Evolutionary conservation across 2,329 filamentous ascomycete genomes (phyloP), one percentile per base, ranked within the genome.

Genomic region (Exophiala sp.): DNA sequence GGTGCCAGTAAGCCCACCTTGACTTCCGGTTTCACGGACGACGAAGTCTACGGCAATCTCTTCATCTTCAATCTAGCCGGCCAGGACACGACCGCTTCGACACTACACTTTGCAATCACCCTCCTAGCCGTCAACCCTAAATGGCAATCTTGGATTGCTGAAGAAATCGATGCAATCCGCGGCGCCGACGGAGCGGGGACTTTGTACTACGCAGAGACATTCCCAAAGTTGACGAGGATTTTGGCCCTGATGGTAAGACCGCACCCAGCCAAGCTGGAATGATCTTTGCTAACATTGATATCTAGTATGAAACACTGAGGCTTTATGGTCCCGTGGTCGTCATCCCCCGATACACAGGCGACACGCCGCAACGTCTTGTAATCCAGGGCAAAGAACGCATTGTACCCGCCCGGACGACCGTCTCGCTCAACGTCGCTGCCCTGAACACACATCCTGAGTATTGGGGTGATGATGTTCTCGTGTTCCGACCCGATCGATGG

Each of bases 51-150:
- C 33, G 71, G 74, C 2, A 78, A 78, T 54, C 62, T 78, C 5
- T 78, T 74, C 64, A 65, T 77, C 33, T 76, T 78, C 60, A 77
- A 68, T 7, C 65, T 67, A 2, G 75, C 75, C 3, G 76, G 77
- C 2, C 75, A 76, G 29, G 62, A 64, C 10, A 62, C 60, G 10
- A 62, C 60, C 2, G 54, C 58, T 6, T 40, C 52, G 11, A 55
- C 60, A 8, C 53, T 64, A n/a, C 46, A 54, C 11, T 59, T 59
- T 42, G 57, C 62, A 5, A 41, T 63, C 35, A 52, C 57, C 1
- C 39, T 62, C 9, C 35, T 64, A 34, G 62, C 62, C 11, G 33
- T 52, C 6, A 41, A 61, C 47, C 54, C 60, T 7, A 47, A 60
- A 21, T 54, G 51, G 48, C 59, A 63, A 36, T 45, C 41, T 1